Evolutionary conservation across 805 yeast species (phyloP).

Genomic region (Cyberlindnera subsufficiens): DNA sequence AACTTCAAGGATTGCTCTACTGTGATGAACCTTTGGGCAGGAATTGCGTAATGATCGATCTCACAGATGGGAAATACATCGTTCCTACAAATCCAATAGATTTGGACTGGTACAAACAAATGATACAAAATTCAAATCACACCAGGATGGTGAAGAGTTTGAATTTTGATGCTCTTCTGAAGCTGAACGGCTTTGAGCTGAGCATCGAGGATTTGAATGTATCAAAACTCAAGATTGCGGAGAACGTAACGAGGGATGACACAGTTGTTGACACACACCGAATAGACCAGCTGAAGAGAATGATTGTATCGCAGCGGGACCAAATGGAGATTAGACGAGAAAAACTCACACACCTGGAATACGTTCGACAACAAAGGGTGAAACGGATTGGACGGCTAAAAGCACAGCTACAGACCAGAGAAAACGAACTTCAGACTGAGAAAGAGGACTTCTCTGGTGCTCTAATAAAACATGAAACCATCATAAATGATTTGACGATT

Average conservation of each 20-base stretch:
- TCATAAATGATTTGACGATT: constrained; percentile 12
- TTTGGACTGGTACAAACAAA: constrained; percentile 8
- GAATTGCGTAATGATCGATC: constrained; percentile 8
- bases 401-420: background rate
- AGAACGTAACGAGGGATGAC: constrained; percentile 1
- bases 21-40: constrained; percentile 1
- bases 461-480: constrained; percentile 10
- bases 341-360: constrained; percentile 10
- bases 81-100: constrained; percentile 9
- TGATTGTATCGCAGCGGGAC: constrained; percentile 4
- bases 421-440: background rate
- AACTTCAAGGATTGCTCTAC: constrained; percentile 6
- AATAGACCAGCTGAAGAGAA: constrained; percentile 3
- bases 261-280: constrained; percentile 2
- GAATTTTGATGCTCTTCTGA: constrained; percentile 37
- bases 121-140: background rate
- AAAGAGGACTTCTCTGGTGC: constrained; percentile 14
- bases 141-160: constrained; percentile 9
- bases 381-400: constrained; percentile 4
- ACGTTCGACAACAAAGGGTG: constrained; percentile 6
- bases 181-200: constrained; percentile 31
- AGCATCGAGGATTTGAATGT: constrained; percentile 29
- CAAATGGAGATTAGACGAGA: background rate
- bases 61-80: constrained; percentile 11
- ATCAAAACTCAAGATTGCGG: constrained; percentile 16